Evolutionary conservation across 2,329 filamentous ascomycete species (phyloP).

Genomic region (Furcasterigmium furcatum): DNA sequence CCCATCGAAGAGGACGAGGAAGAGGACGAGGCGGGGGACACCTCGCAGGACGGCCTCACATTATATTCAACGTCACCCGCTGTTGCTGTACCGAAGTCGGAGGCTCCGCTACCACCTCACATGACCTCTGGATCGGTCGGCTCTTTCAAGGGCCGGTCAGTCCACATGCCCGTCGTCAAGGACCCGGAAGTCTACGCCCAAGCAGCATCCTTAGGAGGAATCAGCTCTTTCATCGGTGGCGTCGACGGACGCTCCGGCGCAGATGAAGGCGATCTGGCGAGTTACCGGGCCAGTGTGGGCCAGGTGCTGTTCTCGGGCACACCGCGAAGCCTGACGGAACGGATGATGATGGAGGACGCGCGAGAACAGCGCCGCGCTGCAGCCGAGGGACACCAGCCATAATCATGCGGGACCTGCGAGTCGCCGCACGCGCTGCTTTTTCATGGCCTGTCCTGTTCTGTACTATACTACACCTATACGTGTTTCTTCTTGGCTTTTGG

Average conservation of each 20-base stretch:
- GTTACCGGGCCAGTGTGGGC: constrained; percentile 37
- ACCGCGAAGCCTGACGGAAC: constrained; percentile 44
- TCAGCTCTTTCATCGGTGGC: constrained; percentile 50
- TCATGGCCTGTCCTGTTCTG: too few species aligned
- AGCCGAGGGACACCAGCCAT: constrained; percentile 7
- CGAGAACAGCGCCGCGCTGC: constrained; percentile 21
- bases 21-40: constrained; percentile 11
- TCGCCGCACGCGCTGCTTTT: too few species aligned
- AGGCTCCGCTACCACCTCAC: constrained; percentile 17
- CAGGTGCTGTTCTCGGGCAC: constrained; percentile 36
- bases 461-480: too few species aligned
- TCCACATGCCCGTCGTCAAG: constrained; percentile 49
- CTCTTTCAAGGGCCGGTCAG: constrained; percentile 51
- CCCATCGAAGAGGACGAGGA: constrained; percentile 26
- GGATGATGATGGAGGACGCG: constrained; percentile 45
- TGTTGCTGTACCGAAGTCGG: constrained; percentile 31
- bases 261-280: constrained; percentile 40
- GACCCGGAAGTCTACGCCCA: constrained; percentile 45
- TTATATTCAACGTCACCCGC: constrained; percentile 40
- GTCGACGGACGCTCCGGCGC: constrained; percentile 47
- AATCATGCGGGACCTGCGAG: not conserved
- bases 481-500: too few species aligned
- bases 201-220: constrained; percentile 43
- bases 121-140: constrained; percentile 37
- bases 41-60: not conserved